A percentile compares a stretch with the other conserved stretches of the same genome.
These are phyloP conservation scores for Quercus alba DNA, from an alignment of 306 rosid genomes.

Conservation along the genomic window DNA sequence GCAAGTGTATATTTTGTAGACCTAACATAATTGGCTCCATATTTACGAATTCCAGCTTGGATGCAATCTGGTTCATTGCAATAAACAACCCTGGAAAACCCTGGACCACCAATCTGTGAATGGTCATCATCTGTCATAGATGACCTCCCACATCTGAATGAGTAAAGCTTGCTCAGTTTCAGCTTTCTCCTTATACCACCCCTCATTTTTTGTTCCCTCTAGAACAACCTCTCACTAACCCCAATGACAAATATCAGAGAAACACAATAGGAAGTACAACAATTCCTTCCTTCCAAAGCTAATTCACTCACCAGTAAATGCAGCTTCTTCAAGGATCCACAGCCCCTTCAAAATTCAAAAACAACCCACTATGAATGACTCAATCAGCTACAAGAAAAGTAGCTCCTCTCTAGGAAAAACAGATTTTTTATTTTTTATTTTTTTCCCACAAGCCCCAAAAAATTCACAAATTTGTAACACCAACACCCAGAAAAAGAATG, in stretches of 20 bases:
- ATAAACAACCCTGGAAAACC: conserved; percentile 73
- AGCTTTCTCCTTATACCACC: conserved; percentile 53
- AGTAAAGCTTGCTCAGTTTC: conserved; percentile 79
- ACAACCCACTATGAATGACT: background rate
- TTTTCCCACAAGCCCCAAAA: conserved; percentile 8
- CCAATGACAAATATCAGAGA: conserved; percentile 12
- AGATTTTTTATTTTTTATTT: too few relatives aligned
- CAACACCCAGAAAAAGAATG: conserved; percentile 5
- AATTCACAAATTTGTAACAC: conserved; percentile 23
- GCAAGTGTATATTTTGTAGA: conserved; percentile 77
- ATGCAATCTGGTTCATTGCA: conserved; percentile 63
- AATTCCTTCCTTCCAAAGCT: background rate
- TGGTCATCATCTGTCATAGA: conserved; percentile 58
- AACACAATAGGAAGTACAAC: background rate
- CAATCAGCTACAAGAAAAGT: background rate
- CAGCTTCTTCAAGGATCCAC: background rate
- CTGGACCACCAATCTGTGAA: conserved; percentile 72
- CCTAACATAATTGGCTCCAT: conserved; percentile 62
- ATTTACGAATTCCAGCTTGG: conserved; percentile 53
- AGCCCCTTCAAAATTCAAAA: background rate
- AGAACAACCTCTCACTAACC: background rate
- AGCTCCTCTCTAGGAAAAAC: conserved; percentile 3
- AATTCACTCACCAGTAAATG: conserved; percentile 6
- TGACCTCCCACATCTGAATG: conserved; percentile 65
- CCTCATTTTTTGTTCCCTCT: conserved; percentile 31